Evolutionary conservation across 2,329 filamentous ascomycete species (phyloP).

Genomic region (Diaporthe vaccinii): DNA sequence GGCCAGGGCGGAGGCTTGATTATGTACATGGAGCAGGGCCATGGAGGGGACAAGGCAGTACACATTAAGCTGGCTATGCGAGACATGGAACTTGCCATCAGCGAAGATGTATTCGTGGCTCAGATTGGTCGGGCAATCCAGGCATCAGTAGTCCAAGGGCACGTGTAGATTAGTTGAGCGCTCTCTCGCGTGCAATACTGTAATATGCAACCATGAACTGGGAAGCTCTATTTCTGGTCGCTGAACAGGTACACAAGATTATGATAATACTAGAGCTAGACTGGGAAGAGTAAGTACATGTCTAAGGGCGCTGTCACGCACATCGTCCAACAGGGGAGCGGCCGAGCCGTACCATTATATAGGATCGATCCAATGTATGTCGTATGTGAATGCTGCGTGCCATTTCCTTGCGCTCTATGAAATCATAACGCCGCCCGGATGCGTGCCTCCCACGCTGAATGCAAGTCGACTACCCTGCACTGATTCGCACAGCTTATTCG

Average conservation of each 20-base stretch:
- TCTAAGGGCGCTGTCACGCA: neutral
- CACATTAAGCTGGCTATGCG: neutral
- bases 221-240: neutral
- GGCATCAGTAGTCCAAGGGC: neutral
- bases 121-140: neutral
- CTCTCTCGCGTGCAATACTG: neutral
- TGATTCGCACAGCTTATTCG: neutral
- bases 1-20: neutral
- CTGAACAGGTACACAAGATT: neutral
- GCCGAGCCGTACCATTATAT: conserved; percentile 4
- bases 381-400: conserved; percentile 12
- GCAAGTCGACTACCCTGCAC: conserved; percentile 17
- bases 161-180: too few relatives aligned
- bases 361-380: neutral
- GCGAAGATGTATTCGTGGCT: neutral
- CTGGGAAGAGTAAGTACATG: neutral
- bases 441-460: conserved; percentile 15
- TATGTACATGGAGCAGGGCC: too few relatives aligned
- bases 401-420: conserved; percentile 16
- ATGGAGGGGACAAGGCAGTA: neutral
- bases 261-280: neutral
- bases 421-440: conserved; percentile 27
- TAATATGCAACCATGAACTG: neutral
- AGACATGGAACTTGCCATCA: neutral
- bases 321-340: neutral